phyloP scores from a whole-genome alignment of 2,329 filamentous ascomycete species.

The Orbilia brochopaga region DNA sequence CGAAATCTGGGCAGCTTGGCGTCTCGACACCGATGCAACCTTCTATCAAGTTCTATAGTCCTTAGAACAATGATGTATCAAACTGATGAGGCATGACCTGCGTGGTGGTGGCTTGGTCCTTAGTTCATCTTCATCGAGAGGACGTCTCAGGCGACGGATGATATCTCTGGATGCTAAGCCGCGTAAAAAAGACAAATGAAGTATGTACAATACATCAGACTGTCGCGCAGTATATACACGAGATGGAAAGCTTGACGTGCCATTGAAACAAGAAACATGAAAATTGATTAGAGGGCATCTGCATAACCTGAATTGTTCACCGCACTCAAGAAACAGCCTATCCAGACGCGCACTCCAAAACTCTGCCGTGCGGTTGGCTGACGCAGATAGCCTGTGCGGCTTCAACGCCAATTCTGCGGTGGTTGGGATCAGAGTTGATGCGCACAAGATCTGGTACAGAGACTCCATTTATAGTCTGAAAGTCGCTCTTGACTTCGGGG shows the following conservation, averaged over 20 bases:
- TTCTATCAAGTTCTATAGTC: too few relatives aligned
- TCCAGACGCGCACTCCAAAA: slow-evolving; percentile 15
- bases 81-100: slow-evolving; percentile 35
- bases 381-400: slow-evolving; percentile 25
- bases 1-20: too few relatives aligned
- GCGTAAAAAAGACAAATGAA: too few relatives aligned
- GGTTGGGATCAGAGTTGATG: not conserved
- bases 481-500: slow-evolving; percentile 20
- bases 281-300: not conserved
- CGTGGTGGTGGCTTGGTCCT: slow-evolving; percentile 35
- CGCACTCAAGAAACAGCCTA: not conserved
- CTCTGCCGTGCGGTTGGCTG: slow-evolving; percentile 19
- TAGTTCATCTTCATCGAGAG: not conserved
- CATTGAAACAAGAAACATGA: too few relatives aligned
- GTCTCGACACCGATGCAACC: too few relatives aligned
- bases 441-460: slow-evolving; percentile 7
- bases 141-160: too few relatives aligned
- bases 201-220: too few relatives aligned
- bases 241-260: too few relatives aligned
- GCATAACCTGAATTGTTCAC: not conserved
- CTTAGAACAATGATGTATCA: too few relatives aligned
- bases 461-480: slow-evolving; percentile 38
- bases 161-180: too few relatives aligned
- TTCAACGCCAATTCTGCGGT: slow-evolving; percentile 10
- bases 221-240: too few relatives aligned